A percentile compares a stretch with the other conserved stretches of the same genome.
phyloP scores from a whole-genome alignment of 805 yeast genomes.

The Pichia paraexigua region DNA sequence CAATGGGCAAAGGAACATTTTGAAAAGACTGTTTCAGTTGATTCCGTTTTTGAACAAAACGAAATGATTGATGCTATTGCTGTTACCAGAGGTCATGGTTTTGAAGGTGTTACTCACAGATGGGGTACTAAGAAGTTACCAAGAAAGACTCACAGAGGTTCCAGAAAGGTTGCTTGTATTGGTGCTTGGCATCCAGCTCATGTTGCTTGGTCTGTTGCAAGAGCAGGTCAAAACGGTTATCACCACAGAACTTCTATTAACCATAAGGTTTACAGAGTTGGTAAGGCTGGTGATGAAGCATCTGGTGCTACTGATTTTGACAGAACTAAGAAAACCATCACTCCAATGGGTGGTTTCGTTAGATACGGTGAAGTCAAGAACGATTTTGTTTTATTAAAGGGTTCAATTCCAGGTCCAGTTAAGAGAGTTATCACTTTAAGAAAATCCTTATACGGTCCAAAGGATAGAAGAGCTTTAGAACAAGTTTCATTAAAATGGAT shows the following conservation, averaged over 20 bases:
- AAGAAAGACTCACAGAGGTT: slow-evolving; percentile 99
- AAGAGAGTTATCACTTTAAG: slow-evolving; percentile 99
- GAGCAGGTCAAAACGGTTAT: slow-evolving; percentile 99
- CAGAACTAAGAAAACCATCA: slow-evolving; percentile 99
- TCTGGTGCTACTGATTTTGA: slow-evolving; percentile 95
- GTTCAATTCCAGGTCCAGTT: slow-evolving; percentile 99
- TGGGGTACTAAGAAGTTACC: slow-evolving; percentile 99
- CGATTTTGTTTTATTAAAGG: slow-evolving; percentile 96
- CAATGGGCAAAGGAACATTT: slow-evolving; percentile 98
- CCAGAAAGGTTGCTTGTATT: slow-evolving; percentile 99
- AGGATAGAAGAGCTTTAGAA: slow-evolving; percentile 96
- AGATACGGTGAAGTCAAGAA: slow-evolving; percentile 97
- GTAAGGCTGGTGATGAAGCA: slow-evolving; percentile 91
- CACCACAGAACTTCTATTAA: slow-evolving; percentile 99
- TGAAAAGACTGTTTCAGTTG: slow-evolving; percentile 96
- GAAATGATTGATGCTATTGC: slow-evolving; percentile 98
- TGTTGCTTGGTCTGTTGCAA: slow-evolving; percentile 99
- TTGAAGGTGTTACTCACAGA: slow-evolving; percentile 99
- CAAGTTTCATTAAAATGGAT: slow-evolving; percentile 97
- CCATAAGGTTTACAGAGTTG: slow-evolving; percentile 99
- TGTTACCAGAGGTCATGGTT: slow-evolving; percentile 99
- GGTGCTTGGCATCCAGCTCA: slow-evolving; percentile 99
- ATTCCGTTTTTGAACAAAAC: slow-evolving; percentile 95
- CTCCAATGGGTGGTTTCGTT: slow-evolving; percentile 99
- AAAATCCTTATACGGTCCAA: slow-evolving; percentile 96